These are phyloP conservation scores for Fusarium keratoplasticum DNA, from an alignment of 2,329 filamentous ascomycete species.

Conservation along the genomic window DNA sequence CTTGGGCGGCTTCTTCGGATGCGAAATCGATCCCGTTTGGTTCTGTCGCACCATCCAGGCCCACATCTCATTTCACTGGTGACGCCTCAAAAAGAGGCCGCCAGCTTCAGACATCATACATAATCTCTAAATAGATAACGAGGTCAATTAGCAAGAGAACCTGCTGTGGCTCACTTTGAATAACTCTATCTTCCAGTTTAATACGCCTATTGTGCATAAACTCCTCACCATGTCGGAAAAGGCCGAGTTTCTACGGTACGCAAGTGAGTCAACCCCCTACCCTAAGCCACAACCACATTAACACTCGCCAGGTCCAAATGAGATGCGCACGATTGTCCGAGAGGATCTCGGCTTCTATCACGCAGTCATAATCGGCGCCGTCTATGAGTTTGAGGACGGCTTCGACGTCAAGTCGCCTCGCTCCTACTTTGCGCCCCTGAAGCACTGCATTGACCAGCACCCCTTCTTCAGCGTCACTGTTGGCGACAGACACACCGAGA, in stretches of 20 bases:
- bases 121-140: not conserved
- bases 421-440: constrained; percentile 30
- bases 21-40: constrained; percentile 7
- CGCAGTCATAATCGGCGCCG: constrained; percentile 37
- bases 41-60: not conserved
- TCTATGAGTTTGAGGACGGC: constrained; percentile 24
- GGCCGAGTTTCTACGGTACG: constrained; percentile 27
- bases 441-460: constrained; percentile 30
- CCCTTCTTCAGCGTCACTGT: constrained; percentile 38
- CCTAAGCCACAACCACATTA: not conserved
- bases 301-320: constrained; percentile 31
- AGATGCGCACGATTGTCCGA: constrained; percentile 37
- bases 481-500: constrained; percentile 33
- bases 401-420: constrained; percentile 9
- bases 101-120: not conserved
- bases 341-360: constrained; percentile 39
- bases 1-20: constrained; percentile 8
- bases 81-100: constrained; percentile 26
- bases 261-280: constrained; percentile 17
- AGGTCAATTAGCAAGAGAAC: not conserved
- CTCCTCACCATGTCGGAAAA: constrained; percentile 18
- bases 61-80: constrained; percentile 17
- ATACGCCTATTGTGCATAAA: not conserved
- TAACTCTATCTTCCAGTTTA: not conserved
- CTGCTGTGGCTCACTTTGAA: not conserved